These are phyloP conservation scores for Heteromeles arbutifolia DNA, from an alignment of 306 rosid species.

Conservation along the genomic window DNA sequence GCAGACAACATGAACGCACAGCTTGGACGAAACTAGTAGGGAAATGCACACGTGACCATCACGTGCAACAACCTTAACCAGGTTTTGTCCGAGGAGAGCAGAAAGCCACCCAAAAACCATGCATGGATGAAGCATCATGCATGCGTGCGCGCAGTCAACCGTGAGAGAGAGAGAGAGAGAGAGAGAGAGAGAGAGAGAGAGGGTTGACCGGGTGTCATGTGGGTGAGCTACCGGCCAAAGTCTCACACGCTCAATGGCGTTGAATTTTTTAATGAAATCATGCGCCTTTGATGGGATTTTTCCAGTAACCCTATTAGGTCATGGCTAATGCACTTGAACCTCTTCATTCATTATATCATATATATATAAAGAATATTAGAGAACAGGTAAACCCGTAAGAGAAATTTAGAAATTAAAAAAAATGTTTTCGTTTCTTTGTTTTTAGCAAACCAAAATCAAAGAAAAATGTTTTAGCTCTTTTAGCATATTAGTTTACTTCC, in stretches of 20 bases:
- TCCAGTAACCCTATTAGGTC: too few relatives aligned
- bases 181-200: slow-evolving; percentile 33
- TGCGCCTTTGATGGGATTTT: slow-evolving; percentile 79
- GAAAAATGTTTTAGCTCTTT: neutral
- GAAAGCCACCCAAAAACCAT: slow-evolving; percentile 28
- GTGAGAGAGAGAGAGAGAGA: slow-evolving; percentile 17
- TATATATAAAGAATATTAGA: too few relatives aligned
- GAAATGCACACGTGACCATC: neutral
- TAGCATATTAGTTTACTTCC: neutral
- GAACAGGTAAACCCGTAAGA: too few relatives aligned
- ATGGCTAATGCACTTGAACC: too few relatives aligned
- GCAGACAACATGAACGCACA: neutral
- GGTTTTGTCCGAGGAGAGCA: slow-evolving; percentile 32
- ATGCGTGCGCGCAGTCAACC: neutral
- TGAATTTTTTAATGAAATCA: slow-evolving; percentile 93
- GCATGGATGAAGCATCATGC: slow-evolving; percentile 1
- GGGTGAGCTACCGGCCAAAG: slow-evolving; percentile 95
- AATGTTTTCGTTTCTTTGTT: slow-evolving; percentile 10
- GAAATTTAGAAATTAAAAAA: too few relatives aligned
- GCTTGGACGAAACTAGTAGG: neutral
- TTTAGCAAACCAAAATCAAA: neutral
- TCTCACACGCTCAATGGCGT: slow-evolving; percentile 91
- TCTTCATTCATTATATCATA: too few relatives aligned
- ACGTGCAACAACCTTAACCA: slow-evolving; percentile 29
- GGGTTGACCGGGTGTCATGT: slow-evolving; percentile 89